These are phyloP conservation scores for Mycena galericulata DNA, from an alignment of 768 basidiomycete species.

Conservation along the genomic window DNA sequence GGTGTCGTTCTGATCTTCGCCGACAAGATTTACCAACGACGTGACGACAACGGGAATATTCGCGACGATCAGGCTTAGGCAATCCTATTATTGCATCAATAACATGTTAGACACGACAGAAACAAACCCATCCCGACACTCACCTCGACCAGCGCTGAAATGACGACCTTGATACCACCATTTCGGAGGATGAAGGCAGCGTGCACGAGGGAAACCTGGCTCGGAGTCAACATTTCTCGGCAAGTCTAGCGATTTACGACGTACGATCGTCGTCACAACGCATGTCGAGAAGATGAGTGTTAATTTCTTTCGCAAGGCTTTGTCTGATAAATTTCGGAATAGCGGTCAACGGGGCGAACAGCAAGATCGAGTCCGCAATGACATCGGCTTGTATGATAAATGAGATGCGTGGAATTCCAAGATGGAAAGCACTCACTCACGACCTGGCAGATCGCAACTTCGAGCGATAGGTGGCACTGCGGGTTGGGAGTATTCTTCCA, in stretches of 20 bases:
- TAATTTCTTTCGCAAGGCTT: slow-evolving; percentile 52
- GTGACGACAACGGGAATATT: slow-evolving; percentile 54
- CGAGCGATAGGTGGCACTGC: slow-evolving; percentile 56
- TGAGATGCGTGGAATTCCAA: not conserved
- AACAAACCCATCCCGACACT: not conserved
- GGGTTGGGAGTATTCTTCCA: slow-evolving; percentile 54
- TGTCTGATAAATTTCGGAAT: slow-evolving; percentile 55
- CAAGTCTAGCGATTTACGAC: not conserved
- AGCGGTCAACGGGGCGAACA: slow-evolving; percentile 59
- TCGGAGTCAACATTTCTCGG: not conserved
- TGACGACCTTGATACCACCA: slow-evolving; percentile 45
- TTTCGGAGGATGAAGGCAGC: slow-evolving; percentile 52
- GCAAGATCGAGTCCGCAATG: slow-evolving; percentile 58
- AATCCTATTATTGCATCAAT: slow-evolving; percentile 43
- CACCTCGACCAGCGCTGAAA: slow-evolving; percentile 60
- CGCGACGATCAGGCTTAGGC: slow-evolving; percentile 52
- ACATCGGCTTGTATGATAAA: slow-evolving; percentile 55
- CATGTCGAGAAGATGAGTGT: slow-evolving; percentile 67
- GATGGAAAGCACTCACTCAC: slow-evolving; percentile 53
- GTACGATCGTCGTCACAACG: slow-evolving; percentile 59
- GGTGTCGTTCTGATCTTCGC: slow-evolving; percentile 4
- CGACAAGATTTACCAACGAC: slow-evolving; percentile 36
- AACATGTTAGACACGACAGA: not conserved
- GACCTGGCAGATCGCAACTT: slow-evolving; percentile 66
- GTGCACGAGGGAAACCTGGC: slow-evolving; percentile 56